Evolutionary conservation across 345 rosid genomes (phyloP), one percentile per base, ranked within the genome.

Genomic region (Lumnitzera littorea): DNA sequence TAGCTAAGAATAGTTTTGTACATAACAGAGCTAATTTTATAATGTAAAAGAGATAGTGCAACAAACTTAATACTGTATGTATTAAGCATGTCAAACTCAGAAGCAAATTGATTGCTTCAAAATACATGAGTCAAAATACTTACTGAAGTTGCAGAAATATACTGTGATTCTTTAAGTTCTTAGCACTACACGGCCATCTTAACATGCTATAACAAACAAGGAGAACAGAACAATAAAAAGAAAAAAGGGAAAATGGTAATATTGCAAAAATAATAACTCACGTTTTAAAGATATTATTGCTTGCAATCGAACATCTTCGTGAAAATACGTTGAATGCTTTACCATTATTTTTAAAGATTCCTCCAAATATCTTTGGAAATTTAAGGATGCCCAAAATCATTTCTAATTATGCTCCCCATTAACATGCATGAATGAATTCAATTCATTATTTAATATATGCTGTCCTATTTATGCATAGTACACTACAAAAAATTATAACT

Each of bases 281-380:
- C 99, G 64, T 76, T 91, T 88, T 76, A 95, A 76, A 67, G 85
- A 71, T 64, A 82, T 86, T 51, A 95, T 65, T 57, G 99, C 99
- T 74, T 95, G 99, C 71, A 91, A 88, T 62, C 99, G 86, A 58
- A 91, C 98, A 82, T 95, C 99, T 80, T 95, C 99, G 72, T 95
- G 99, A 78, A 95, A 95, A 77, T 95, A 95, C 27, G 66, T 82
- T 10, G 96, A 85, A 75, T 91, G 94, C 70, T 80, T 86, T 24
- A 79, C 80, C 89, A 95, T 75, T 74, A 91, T 88, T 78, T 77
- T 86, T 61, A 86, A 59, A 49, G 98, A 70, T 74, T 95, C 96
- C 82, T 95, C 98, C 75, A 91, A 78, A 73, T 88, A 95, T 70
- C 99, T 95, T 67, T 27, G 59, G 71, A 55, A 48, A 66, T 64